These are phyloP conservation scores for Basipetospora sp. DNA, from an alignment of 2,329 filamentous ascomycete genomes.

Conservation along the genomic window DNA sequence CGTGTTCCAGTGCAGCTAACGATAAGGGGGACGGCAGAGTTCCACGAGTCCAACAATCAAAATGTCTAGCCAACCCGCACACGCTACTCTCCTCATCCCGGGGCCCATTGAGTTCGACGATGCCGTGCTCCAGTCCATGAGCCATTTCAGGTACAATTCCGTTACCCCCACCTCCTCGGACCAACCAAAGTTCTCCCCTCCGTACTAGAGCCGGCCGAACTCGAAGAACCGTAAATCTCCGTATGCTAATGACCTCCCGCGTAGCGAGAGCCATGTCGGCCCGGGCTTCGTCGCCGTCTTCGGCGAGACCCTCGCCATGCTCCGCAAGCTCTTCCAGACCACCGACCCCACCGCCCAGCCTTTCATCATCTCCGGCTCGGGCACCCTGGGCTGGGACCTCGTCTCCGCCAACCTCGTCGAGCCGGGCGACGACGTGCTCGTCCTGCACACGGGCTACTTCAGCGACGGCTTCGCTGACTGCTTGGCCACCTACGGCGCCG, in stretches of 20 bases:
- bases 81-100: slow-evolving; percentile 75
- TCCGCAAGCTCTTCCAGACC: slow-evolving; percentile 90
- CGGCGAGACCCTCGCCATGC: slow-evolving; percentile 72
- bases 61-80: slow-evolving; percentile 48
- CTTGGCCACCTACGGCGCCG: slow-evolving; percentile 77
- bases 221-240: no score
- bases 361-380: slow-evolving; percentile 84
- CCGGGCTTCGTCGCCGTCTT: slow-evolving; percentile 79
- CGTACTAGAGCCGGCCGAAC: no score
- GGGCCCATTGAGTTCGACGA: slow-evolving; percentile 97
- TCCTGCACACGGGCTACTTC: slow-evolving; percentile 94
- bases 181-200: no score
- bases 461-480: slow-evolving; percentile 89
- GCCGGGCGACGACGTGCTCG: slow-evolving; percentile 75
- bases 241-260: slow-evolving; percentile 5
- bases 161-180: slow-evolving; percentile 3
- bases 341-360: slow-evolving; percentile 70
- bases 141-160: slow-evolving; percentile 63
- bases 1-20: no score
- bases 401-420: slow-evolving; percentile 89
- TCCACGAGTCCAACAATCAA: slow-evolving; percentile 1
- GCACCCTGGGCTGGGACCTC: slow-evolving; percentile 91
- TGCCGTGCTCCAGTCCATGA: slow-evolving; percentile 88
- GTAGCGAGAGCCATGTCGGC: slow-evolving; percentile 84
- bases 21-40: neutral